These are phyloP conservation scores for Fusarium sp. DNA, from an alignment of 2,329 filamentous ascomycete species.

Conservation along the genomic window DNA sequence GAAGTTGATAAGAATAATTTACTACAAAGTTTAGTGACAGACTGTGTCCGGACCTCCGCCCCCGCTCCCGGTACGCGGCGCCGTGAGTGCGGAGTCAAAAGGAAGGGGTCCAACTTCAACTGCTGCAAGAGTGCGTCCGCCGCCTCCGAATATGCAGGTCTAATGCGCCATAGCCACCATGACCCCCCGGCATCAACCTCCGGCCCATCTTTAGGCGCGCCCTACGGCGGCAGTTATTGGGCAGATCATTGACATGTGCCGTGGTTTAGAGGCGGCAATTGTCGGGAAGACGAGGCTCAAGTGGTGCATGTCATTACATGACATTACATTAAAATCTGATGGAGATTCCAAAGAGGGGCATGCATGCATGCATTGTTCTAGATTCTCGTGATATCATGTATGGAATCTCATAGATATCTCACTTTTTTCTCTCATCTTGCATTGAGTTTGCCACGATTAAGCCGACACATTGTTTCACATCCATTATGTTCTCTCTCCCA, in stretches of 20 bases:
- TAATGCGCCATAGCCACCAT: conserved; percentile 12
- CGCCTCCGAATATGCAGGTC: conserved; percentile 11
- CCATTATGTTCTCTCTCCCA: not conserved
- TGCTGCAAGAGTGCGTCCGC: not conserved
- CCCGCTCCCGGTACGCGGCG: conserved; percentile 30
- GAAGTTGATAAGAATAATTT: conserved; percentile 17
- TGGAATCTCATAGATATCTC: conserved; percentile 13
- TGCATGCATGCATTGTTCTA: conserved; percentile 13
- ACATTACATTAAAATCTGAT: not conserved
- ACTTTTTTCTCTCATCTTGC: not conserved
- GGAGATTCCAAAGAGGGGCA: conserved; percentile 25
- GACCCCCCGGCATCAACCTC: conserved; percentile 7
- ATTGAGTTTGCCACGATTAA: not conserved
- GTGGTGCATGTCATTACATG: not conserved
- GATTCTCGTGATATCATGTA: conserved; percentile 23
- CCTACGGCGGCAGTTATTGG: conserved; percentile 11
- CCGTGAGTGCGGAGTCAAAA: conserved; percentile 27
- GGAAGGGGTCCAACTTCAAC: not conserved
- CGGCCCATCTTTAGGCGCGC: conserved; percentile 28
- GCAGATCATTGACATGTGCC: conserved; percentile 5
- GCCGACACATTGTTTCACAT: not conserved
- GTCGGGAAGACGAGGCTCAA: conserved; percentile 38
- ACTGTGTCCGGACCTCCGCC: conserved; percentile 12
- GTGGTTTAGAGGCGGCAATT: conserved; percentile 30
- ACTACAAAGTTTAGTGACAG: not conserved